Evolutionary conservation across 176 grass and related monocot species (phyloP).

Genomic region (Phyllostachys edulis): DNA sequence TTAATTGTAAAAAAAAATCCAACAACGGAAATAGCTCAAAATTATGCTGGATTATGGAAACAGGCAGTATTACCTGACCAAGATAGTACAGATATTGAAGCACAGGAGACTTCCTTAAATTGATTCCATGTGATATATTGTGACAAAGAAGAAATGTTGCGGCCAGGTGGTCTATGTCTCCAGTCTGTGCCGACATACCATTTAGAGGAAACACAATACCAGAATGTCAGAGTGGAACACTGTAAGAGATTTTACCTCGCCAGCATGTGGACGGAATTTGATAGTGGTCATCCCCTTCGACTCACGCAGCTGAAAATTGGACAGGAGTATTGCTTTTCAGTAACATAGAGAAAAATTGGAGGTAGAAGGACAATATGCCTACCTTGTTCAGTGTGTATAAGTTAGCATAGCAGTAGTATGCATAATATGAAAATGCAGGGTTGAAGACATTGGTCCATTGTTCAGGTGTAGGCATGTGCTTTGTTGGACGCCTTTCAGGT

Average conservation of each 20-base stretch:
- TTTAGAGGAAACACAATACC: constrained; percentile 32
- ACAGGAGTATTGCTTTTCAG: constrained; percentile 23
- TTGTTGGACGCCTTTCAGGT: constrained; percentile 94
- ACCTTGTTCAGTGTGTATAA: constrained; percentile 95
- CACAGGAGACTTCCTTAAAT: constrained; percentile 93
- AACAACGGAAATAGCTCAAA: neutral
- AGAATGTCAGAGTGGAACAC: constrained; percentile 20
- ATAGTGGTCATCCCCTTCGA: constrained; percentile 98
- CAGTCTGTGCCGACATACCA: constrained; percentile 56
- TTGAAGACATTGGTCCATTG: constrained; percentile 99
- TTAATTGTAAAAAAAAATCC: neutral
- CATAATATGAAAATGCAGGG: constrained; percentile 99
- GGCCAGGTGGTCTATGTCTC: constrained; percentile 89
- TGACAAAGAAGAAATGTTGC: constrained; percentile 86
- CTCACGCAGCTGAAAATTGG: constrained; percentile 76
- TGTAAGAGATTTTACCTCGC: constrained; percentile 63
- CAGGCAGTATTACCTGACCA: constrained; percentile 61
- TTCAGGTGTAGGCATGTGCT: constrained; percentile 94
- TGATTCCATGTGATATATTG: constrained; percentile 94
- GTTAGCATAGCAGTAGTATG: constrained; percentile 98
- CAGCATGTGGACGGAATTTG: constrained; percentile 95
- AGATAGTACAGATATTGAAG: constrained; percentile 99
- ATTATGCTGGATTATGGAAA: constrained; percentile 9
- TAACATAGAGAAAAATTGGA: constrained; percentile 24
- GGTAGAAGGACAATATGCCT: constrained; percentile 7